Evolutionary conservation across 1,139 yeast species (phyloP), one percentile per base, ranked within the genome.

Genomic region (Komagataea norvegica): DNA sequence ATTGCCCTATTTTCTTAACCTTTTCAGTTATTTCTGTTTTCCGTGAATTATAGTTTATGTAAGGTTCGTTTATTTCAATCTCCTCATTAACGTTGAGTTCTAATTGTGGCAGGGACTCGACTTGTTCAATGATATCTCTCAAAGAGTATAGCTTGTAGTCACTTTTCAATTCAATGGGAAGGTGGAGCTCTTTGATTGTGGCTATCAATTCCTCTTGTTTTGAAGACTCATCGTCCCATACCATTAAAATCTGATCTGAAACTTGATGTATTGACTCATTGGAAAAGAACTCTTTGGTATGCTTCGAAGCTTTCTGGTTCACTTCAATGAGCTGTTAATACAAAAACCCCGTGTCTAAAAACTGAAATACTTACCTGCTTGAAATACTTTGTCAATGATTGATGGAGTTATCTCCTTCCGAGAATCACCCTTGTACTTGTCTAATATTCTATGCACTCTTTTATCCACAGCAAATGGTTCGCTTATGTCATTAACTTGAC

Each of bases 191-290:
- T 9, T 32, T 35, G 3, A 52, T n/a, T 2, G 37, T 29, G 2
- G 15, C 13, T 3, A 51, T 8, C 0, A 41, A 23, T 3, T 36
- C 32, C 8, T 40, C 30, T 14, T 36, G 29, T 9, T 42, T 31
- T 5, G 37, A 38, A 1, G 27, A 18, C 20, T 37, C 25, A 5
- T 46, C 40, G 3, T 43, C 38, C 44, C 51, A 40, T 18, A 51
- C 8, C 7, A 40, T 38, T 5, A 37, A 10, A 2, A 51, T 41
- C 21, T 53, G 57, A 18, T 51, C 51, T 17, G 43, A 34, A 4
- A 42, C 33, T 25, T 51, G 49, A 20, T 40, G 38, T 8, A 46
- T 38, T 4, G 57, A 42, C 29, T 53, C 54, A 18, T 40, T 41
- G 11, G 56, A 50, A 35, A 38, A 51, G 14, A 30, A 38, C 19